Conservation (phyloP, 148 eudicot species). For the Diospyros lotus region DNA sequence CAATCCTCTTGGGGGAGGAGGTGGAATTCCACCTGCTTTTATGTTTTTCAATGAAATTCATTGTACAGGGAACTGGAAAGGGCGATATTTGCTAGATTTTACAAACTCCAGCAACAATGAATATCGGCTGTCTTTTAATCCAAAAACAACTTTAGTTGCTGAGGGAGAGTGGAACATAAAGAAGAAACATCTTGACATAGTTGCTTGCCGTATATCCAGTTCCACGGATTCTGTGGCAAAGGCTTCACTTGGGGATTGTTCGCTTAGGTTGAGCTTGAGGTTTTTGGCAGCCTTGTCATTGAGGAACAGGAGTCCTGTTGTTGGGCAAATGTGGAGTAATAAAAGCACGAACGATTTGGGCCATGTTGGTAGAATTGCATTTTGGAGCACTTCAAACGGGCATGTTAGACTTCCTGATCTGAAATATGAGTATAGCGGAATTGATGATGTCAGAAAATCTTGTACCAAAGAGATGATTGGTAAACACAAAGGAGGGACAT, state of each 20-base stretch:
- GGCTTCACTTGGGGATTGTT: conserved; percentile 65
- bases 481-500: conserved; percentile 34
- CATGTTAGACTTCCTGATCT: conserved; percentile 28
- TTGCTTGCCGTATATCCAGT: conserved; percentile 62
- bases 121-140: conserved; percentile 42
- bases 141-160: conserved; percentile 50
- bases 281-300: conserved; percentile 47
- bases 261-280: conserved; percentile 63
- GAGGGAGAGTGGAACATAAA: conserved; percentile 79
- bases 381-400: conserved; percentile 38
- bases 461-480: conserved; percentile 35
- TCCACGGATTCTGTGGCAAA: conserved; percentile 30
- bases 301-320: conserved; percentile 54
- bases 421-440: conserved; percentile 57
- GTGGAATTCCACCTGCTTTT: conserved; percentile 41
- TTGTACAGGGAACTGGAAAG: conserved; percentile 37
- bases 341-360: conserved; percentile 44
- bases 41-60: conserved; percentile 58
- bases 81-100: conserved; percentile 48
- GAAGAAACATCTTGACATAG: conserved; percentile 47
- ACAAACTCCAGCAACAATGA: conserved; percentile 41
- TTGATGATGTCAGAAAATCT: conserved; percentile 28
- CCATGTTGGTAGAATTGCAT: conserved; percentile 48
- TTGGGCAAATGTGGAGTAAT: conserved; percentile 77
- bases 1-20: conserved; percentile 40